A percentile compares a stretch with the other conserved stretches of the same genome.
Conservation (phyloP, 2,329 filamentous ascomycete genomes). For the Orbilia oligospora region DNA sequence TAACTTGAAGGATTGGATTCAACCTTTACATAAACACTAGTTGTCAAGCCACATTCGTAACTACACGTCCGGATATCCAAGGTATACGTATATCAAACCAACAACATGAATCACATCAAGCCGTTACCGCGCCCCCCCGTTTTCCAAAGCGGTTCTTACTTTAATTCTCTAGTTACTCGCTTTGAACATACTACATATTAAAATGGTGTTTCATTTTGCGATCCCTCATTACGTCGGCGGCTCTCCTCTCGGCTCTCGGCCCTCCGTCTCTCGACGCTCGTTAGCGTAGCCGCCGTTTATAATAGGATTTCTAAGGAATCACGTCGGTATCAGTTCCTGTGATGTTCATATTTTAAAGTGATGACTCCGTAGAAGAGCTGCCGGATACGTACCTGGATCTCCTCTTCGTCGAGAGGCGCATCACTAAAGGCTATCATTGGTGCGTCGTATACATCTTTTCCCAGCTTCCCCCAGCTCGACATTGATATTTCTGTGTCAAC, state of each 20-base stretch:
- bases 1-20: not conserved
- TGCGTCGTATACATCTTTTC: not conserved
- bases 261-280: slow-evolving; percentile 30
- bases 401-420: slow-evolving; percentile 4
- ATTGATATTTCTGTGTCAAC: not conserved
- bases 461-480: not conserved
- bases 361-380: not conserved
- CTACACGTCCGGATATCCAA: not conserved
- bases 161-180: too few species aligned
- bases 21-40: not conserved
- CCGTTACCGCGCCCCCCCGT: not conserved
- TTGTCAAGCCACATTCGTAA: not conserved
- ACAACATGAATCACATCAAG: not conserved
- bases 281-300: slow-evolving; percentile 33
- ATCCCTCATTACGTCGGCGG: slow-evolving; percentile 24
- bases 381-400: not conserved
- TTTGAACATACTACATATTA: not conserved
- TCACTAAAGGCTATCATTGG: not conserved
- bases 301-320: slow-evolving; percentile 28
- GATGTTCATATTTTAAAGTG: not conserved
- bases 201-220: slow-evolving; percentile 6
- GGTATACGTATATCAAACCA: not conserved
- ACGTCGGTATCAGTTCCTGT: not conserved
- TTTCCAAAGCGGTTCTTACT: not conserved
- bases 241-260: slow-evolving; percentile 23